A percentile compares a stretch with the other conserved stretches of the same genome.
phyloP scores from a whole-genome alignment of 2,329 filamentous ascomycete genomes.

The Gyromitra esculenta region DNA sequence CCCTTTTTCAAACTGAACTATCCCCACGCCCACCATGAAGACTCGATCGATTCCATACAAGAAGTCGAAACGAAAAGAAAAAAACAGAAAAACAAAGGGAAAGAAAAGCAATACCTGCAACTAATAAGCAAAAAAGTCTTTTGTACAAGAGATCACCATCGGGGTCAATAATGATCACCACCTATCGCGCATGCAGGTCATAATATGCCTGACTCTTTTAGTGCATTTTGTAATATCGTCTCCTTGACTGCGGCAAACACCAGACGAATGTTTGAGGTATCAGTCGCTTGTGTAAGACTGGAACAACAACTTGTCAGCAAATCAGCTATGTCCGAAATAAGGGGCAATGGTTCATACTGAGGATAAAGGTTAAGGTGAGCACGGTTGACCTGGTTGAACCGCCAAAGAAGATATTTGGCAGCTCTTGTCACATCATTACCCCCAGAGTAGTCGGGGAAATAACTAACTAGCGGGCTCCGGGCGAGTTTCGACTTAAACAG shows the following conservation, averaged over 20 bases:
- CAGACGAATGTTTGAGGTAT: conserved; percentile 96
- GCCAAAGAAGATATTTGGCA: conserved; percentile 96
- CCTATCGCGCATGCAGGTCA: conserved; percentile 52
- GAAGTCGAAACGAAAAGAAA: conserved; percentile 49
- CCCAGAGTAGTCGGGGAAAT: conserved; percentile 97
- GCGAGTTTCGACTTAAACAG: conserved; percentile 94
- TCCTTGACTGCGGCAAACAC: conserved; percentile 99
- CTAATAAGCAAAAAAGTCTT: conserved; percentile 51
- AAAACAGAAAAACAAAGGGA: conserved; percentile 49
- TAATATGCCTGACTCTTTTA: conserved; percentile 97
- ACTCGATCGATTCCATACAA: conserved; percentile 45
- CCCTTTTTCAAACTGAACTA: conserved; percentile 52
- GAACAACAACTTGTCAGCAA: conserved; percentile 55
- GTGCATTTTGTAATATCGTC: conserved; percentile 96
- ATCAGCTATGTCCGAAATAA: conserved; percentile 17
- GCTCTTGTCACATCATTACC: conserved; percentile 98
- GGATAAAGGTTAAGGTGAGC: conserved; percentile 96
- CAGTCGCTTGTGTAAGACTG: conserved; percentile 96
- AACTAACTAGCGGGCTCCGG: conserved; percentile 88
- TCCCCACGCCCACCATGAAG: conserved; percentile 40
- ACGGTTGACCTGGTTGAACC: conserved; percentile 98
- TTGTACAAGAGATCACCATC: conserved; percentile 56
- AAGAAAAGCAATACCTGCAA: conserved; percentile 52
- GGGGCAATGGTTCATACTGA: conserved; percentile 73
- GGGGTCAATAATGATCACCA: conserved; percentile 49